These are phyloP conservation scores for Saccharomycopsis synnaedendra DNA, from an alignment of 805 yeast species.

Conservation along the genomic window DNA sequence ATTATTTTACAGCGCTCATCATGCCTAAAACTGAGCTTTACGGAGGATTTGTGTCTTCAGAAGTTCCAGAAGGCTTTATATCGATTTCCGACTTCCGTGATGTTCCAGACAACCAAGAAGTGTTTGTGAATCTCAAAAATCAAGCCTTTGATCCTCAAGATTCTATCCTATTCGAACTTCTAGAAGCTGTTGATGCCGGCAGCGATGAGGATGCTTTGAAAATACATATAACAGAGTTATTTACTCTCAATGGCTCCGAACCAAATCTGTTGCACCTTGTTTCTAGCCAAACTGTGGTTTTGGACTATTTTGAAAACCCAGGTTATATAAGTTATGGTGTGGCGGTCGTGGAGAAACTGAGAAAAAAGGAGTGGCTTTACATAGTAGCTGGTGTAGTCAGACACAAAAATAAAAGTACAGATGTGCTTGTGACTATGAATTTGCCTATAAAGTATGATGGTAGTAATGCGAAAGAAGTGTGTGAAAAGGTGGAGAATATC, in stretches of 20 bases:
- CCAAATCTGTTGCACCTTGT: conserved; percentile 10
- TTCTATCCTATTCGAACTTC: conserved; percentile 27
- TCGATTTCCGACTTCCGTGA: conserved; percentile 77
- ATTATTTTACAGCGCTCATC: no score
- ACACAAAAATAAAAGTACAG: conserved; percentile 40
- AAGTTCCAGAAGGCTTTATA: conserved; percentile 45
- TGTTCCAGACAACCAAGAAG: conserved; percentile 92
- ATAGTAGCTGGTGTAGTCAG: conserved; percentile 49
- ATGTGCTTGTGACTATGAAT: conserved; percentile 48
- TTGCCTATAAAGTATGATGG: conserved; percentile 27
- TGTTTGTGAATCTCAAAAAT: conserved; percentile 43
- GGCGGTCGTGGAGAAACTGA: conserved; percentile 44
- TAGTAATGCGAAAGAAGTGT: neutral
- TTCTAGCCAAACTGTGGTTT: no score
- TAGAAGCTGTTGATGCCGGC: conserved; percentile 26
- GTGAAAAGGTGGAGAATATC: neutral
- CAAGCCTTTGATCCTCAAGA: conserved; percentile 20
- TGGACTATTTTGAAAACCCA: no score
- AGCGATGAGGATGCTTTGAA: conserved; percentile 32
- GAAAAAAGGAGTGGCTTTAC: conserved; percentile 33
- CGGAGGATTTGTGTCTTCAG: conserved; percentile 71
- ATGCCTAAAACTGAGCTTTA: conserved; percentile 28
- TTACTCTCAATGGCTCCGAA: conserved; percentile 32
- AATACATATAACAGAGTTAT: conserved; percentile 46
- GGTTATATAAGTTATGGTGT: conserved; percentile 12